Evolutionary conservation across 306 rosid species (phyloP), one percentile per base, ranked within the genome.

Genomic region (Cucurbita argyrosperma): DNA sequence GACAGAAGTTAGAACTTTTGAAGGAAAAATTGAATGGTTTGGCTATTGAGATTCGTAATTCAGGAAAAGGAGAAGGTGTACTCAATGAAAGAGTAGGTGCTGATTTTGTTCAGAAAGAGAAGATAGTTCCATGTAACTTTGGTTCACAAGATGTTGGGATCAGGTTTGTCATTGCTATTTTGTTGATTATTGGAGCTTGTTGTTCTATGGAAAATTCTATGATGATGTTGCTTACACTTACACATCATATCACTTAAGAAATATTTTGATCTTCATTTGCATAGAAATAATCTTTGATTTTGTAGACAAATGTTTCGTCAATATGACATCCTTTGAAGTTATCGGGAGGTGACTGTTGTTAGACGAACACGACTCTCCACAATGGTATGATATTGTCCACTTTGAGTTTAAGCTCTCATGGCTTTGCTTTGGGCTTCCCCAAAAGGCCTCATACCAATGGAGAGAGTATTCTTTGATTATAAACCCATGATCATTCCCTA

Each of bases 61-160:
- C 86, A 43, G 82, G 95, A 76, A 85, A 84, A 72, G 91, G 82
- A 79, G 91, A 83, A 75, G 98, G 97, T 38, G 83, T 89, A 38
- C 85, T 91, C 61, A 94, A 94, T 77, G 97, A 94, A 67, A 96
- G 96, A 56, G 98, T 89, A 37, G 98, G 98, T 53, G 98, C 98
- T 70, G 98, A 90, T 88, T 91, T 81, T 78, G 98, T 90, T 88
- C 98, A 94, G 83, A 94, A 94, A 83, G 98, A 94, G 87, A 94
- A 91, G 87, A 83, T 84, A 62, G 87, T 80, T 79, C 96, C 98
- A 0, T 67, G 39, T 67, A 79, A 88, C 38, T 89, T 94, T 86
- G 84, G 88, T 76, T 80, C 90, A 15, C 79, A 84, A 56, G 95
- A 94, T 26, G 77, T 84, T 30, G 92, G 92, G 76, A 77, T 76